Base-by-base conservation (phyloP, 495 filamentous ascomycete genomes). In the Hypoxylon trugodes region DNA sequence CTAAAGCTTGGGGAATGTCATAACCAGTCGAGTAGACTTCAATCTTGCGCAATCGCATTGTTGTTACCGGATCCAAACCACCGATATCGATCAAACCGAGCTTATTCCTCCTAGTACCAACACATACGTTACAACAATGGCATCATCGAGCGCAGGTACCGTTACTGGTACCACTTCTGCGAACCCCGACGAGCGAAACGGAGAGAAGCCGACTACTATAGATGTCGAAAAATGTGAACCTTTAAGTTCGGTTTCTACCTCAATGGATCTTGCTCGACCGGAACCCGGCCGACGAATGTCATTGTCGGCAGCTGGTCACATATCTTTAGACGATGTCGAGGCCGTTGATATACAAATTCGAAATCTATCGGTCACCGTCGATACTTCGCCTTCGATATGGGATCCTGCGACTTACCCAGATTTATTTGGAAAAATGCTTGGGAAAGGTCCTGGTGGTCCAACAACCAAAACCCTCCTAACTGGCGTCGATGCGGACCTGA, bases 281-380 rank as follows among this genome's bases (percentile, higher is more conserved):
- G 62, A 69, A 6, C 42, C 22, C 5, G 45, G 25, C 9, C 38
- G 36, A 4, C 70, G 59, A 26, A 35, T 68, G 18, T 67, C 65
- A 4, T n/a, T 69, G 19, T 57, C 61, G 10, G 65, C 38, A n/a
- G 59, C 68, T 7, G 75, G 73, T 46, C 75, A 82, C 26, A 66
- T 90, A 9, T 85, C 86, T 0, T 79, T 90, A 33, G 82, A 84
- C 4, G 79, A 79, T 13, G 87, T 90, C 46, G 78, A 84, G 30
- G 74, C 83, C 10, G 86, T 89, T 22, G 74, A 86, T 54, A 79
- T 90, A 19, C 73, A 73, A 13, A 81, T 89, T 25, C 77, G 76
- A 13, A 73, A 83, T 55, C 72, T 90, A 12, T 74, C 80, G 4
- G 80, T 90, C 46, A 69, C 76, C 2, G 81, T 89, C 42, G 79